A percentile compares a stretch with the other conserved stretches of the same genome.
Evolutionary conservation across 1,139 yeast genomes (phyloP).

Genomic region (Debaryomycetaceae sp.): DNA sequence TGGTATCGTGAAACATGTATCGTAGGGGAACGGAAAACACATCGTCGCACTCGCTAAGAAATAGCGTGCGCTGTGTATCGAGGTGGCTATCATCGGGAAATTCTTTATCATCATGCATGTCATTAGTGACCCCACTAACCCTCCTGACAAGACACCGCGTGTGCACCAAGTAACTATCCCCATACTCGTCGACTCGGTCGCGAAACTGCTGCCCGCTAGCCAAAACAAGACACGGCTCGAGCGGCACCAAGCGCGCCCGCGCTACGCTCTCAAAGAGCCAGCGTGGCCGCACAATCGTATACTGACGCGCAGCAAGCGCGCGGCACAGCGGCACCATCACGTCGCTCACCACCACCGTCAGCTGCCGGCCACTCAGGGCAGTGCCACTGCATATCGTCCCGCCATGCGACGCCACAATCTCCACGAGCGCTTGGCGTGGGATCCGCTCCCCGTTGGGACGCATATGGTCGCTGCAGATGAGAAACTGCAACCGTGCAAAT

Average conservation of each 20-base stretch:
- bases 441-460: slow-evolving; percentile 16
- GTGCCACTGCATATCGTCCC: slow-evolving; percentile 29
- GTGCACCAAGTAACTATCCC: slow-evolving; percentile 40
- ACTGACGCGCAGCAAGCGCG: slow-evolving; percentile 32
- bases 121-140: slow-evolving; percentile 1
- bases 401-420: slow-evolving; percentile 36
- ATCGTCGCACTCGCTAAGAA: slow-evolving; percentile 4
- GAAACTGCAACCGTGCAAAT: slow-evolving; percentile 16
- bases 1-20: slow-evolving; percentile 13
- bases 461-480: slow-evolving; percentile 34
- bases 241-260: slow-evolving; percentile 28
- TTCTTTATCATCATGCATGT: slow-evolving; percentile 1
- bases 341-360: slow-evolving; percentile 10
- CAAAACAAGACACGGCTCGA: slow-evolving; percentile 54
- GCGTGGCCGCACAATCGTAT: slow-evolving; percentile 51
- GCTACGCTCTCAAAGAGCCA: slow-evolving; percentile 67
- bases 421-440: slow-evolving; percentile 22
- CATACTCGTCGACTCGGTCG: slow-evolving; percentile 34
- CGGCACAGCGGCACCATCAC: slow-evolving; percentile 12
- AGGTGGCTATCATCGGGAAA: slow-evolving; percentile 1
- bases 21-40: slow-evolving; percentile 9
- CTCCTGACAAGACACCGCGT: no score
- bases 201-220: slow-evolving; percentile 7
- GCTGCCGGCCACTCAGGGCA: slow-evolving; percentile 2
- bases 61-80: slow-evolving; percentile 3